These are phyloP conservation scores for Monosporascus sp. DNA, from an alignment of 2,329 filamentous ascomycete species.

Conservation along the genomic window DNA sequence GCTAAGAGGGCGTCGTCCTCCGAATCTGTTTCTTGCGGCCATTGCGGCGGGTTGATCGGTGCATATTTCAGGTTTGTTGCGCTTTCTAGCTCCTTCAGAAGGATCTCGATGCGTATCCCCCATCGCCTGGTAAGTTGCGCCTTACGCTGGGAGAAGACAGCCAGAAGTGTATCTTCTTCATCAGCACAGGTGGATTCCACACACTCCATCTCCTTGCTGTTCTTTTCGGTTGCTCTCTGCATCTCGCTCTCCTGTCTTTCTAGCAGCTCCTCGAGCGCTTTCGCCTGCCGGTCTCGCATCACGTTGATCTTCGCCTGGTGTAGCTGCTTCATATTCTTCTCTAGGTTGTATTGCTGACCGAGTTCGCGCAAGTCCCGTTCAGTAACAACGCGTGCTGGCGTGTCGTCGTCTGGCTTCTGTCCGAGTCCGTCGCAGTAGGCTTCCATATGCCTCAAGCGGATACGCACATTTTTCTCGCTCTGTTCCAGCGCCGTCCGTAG, in stretches of 20 bases:
- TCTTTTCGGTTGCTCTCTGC: conserved; percentile 39
- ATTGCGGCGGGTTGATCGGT: conserved; percentile 32
- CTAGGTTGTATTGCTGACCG: conserved; percentile 55
- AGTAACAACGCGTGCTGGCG: conserved; percentile 51
- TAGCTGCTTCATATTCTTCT: conserved; percentile 54
- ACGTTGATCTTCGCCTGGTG: conserved; percentile 60
- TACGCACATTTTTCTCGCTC: conserved; percentile 50
- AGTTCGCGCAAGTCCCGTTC: conserved; percentile 55
- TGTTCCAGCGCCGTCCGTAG: conserved; percentile 50
- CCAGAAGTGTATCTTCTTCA: conserved; percentile 45
- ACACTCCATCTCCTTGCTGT: conserved; percentile 43
- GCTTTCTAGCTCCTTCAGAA: conserved; percentile 48
- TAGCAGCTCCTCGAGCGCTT: conserved; percentile 55
- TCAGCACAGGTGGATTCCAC: conserved; percentile 41
- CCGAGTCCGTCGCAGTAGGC: conserved; percentile 57
- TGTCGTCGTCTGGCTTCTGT: conserved; percentile 30
- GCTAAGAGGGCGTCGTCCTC: conserved; percentile 16
- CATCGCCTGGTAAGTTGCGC: conserved; percentile 44
- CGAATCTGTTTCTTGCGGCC: conserved; percentile 31
- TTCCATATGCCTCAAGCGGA: conserved; percentile 61
- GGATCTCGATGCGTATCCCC: conserved; percentile 47
- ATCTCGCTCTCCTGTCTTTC: conserved; percentile 51
- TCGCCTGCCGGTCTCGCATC: conserved; percentile 59
- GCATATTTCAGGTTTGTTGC: conserved; percentile 40
- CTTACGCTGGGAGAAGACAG: conserved; percentile 41